phyloP scores from a whole-genome alignment of 495 filamentous ascomycete species.

The Neurospora tetrasperma region DNA sequence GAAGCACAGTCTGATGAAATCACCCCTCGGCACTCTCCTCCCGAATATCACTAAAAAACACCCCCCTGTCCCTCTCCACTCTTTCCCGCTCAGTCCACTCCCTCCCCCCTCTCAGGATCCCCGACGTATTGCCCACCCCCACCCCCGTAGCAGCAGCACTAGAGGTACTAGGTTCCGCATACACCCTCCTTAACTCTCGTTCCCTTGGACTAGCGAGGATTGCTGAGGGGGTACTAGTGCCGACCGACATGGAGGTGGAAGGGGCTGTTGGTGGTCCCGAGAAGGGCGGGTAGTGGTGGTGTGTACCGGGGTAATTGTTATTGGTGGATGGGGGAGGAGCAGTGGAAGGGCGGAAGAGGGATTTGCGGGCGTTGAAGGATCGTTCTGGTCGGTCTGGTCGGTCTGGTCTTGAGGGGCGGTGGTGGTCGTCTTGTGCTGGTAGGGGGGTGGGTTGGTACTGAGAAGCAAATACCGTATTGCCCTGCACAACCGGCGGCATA shows the following conservation, averaged over 20 bases:
- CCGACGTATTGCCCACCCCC: background rate
- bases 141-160: background rate
- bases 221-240: constrained; percentile 22
- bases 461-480: background rate
- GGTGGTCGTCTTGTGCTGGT: background rate
- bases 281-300: background rate
- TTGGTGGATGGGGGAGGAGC: background rate
- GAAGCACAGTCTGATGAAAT: too few relatives aligned
- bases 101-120: background rate
- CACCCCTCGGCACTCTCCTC: constrained; percentile 19
- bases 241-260: background rate
- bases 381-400: background rate
- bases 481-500: too few relatives aligned
- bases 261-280: background rate
- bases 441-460: background rate
- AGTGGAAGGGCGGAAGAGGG: background rate
- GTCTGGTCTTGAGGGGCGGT: background rate
- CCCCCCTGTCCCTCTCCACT: constrained; percentile 9
- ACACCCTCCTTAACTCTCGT: constrained; percentile 16
- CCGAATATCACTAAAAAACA: constrained; percentile 19
- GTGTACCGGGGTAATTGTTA: too few relatives aligned
- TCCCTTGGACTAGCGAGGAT: constrained; percentile 21
- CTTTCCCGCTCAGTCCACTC: background rate
- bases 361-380: background rate
- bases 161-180: background rate